Base-by-base conservation (phyloP, 2,329 filamentous ascomycete genomes). In the Acrocalymma vagum region DNA sequence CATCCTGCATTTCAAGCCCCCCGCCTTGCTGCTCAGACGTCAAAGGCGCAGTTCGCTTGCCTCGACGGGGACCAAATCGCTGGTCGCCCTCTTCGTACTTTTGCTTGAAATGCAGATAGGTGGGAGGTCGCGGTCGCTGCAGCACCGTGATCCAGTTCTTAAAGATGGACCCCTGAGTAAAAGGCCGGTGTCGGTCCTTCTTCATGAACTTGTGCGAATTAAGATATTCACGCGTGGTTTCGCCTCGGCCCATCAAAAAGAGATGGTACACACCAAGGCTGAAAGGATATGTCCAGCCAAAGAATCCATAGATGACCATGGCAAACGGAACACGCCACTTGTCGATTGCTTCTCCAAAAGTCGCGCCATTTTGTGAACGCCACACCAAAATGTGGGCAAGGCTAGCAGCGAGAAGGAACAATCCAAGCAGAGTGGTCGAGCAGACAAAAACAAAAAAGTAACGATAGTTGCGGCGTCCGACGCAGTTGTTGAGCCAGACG, bases 401-500 rank as follows among this genome's bases (percentile, higher is more conserved):
- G 46, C 84, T 90, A 16, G 87, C 85, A 14, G 79, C 89, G 20
- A 94, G 76, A 29, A 97, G 79, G 59, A 88, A 93, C 11, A 91
- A 63, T 0, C 86, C 81, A 13, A 96, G 78, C 22, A 96, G 54
- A 0, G 90, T 90, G n/a, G 83, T 84, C 10, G 86, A 84, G 38
- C 83, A 84, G 52, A 99, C 85, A 70, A 96, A 99, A 9, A 88
- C 82, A 68, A 97, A 96, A 72, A 99, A 99, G 71, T 93, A 97
- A 51, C 94, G 90, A 73, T 99, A 99, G 73, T 99, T 99, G 60
- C 94, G 89, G 53, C 93, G 87, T 28, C 94, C 94, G 33, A 99
- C 87, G 60, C 94, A 99, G 69, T 99, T 99, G 74, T 99, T 99
- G 51, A 99, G 82, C 94, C 94, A 99, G 11, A 97, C 92, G 63